Base-by-base conservation (phyloP, 208 protist genomes). In the Herpetomonas muscarum region DNA sequence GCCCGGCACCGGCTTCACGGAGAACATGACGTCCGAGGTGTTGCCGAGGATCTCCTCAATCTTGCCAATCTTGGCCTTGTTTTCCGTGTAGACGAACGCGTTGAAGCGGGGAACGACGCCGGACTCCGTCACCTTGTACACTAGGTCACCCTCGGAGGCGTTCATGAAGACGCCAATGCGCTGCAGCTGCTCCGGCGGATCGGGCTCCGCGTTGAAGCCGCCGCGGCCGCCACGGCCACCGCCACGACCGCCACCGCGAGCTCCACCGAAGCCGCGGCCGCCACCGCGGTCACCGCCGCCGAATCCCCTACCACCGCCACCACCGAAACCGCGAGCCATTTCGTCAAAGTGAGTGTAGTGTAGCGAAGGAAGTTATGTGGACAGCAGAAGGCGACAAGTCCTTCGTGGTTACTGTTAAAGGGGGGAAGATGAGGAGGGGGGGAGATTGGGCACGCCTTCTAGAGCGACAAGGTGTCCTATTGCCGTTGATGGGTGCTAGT, bases 51-150 rank as follows among this genome's bases (percentile, higher is more conserved):
- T 89, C 47, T 96, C 87, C 30, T 96, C 91, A 57, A 96, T 94
- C 66, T 96, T 96, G 50, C 91, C 91, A 55, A 96, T 80, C 55
- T 96, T 96, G 4, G 80, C 84, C 73, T 95, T 96, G 56, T 91
- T 87, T 36, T 90, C 70, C 7, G 85, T 93, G 68, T 96, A 96
- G 1, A 95, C 87, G 52, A 92, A 96, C n/a, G 88, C 83, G 75
- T 96, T 96, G 61, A 96, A 96, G 47, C 87, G 85, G 0, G 91
- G 91, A 12, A 96, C 82, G 19, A 69, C 55, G 1, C 70, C 85
- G 2, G 61, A 46, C 1, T 60, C 45, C 9, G 71, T 78, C 0
- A 92, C 84, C 68, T 88, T 82, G 70, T 93, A 94, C 30, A 96
- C 76, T 63, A 96, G 55, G 28, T 94, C 80, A n/a, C 87, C 86